phyloP scores from a whole-genome alignment of 345 rosid genomes.

The Citrus sinensis region DVS_A1.0 CM039168.1:29441001-29441500 shows the following conservation, averaged over 20 bases:
- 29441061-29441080: conserved; percentile 24
- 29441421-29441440: conserved; percentile 33
- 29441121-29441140: conserved; percentile 42
- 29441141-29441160: conserved; percentile 48
- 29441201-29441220: conserved; percentile 34
- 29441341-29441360: not conserved
- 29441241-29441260: too few relatives aligned
- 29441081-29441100: conserved; percentile 42
- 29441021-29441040: not conserved
- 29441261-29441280: too few relatives aligned
- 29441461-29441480: not conserved
- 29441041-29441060: not conserved
- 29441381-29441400: not conserved
- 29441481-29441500: conserved; percentile 14
- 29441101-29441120: conserved; percentile 44
- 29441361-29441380: not conserved
- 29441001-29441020: not conserved
- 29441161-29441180: conserved; percentile 41
- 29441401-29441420: not conserved
- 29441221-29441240: not conserved
- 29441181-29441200: conserved; percentile 42
- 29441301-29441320: not conserved
- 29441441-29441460: not conserved
- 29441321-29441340: conserved; percentile 26
- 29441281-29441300: not conserved